A percentile compares a stretch with the other conserved stretches of the same genome.
Conservation (phyloP, 2,329 filamentous ascomycete species). For the Neoascochyta sp. region DNA sequence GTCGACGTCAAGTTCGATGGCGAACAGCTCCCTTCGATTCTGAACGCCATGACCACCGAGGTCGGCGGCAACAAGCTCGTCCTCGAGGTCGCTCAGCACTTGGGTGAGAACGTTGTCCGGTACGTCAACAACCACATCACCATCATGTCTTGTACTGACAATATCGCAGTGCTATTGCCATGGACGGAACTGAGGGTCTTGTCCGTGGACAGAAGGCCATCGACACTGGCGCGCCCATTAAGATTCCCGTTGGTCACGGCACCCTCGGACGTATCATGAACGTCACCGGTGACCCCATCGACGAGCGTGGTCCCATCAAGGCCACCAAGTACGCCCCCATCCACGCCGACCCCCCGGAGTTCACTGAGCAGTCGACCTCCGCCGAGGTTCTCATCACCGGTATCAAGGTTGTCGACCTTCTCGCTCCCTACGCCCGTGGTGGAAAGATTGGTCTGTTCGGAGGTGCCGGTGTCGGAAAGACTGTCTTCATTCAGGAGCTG, state of each 20-base stretch:
- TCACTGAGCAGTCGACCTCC: conserved; percentile 91
- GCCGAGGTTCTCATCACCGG: conserved; percentile 97
- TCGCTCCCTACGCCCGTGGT: conserved; percentile 99
- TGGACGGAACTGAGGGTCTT: conserved; percentile 99
- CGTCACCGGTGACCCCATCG: conserved; percentile 99
- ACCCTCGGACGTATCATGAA: conserved; percentile 99
- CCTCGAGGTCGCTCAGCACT: conserved; percentile 98
- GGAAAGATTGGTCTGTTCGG: conserved; percentile 99
- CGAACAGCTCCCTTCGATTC: conserved; percentile 90
- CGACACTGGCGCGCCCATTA: conserved; percentile 94
- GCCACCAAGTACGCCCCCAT: conserved; percentile 81
- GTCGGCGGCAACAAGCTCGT: conserved; percentile 94
- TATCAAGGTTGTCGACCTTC: conserved; percentile 99
- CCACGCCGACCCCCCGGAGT: conserved; percentile 88
- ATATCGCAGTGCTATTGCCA: too few relatives aligned
- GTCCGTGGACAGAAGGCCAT: conserved; percentile 80
- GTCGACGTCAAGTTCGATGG: conserved; percentile 98
- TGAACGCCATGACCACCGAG: conserved; percentile 89
- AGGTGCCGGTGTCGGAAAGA: conserved; percentile 99
- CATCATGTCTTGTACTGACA: too few relatives aligned
- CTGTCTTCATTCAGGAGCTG: conserved; percentile 99
- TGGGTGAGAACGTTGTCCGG: conserved; percentile 98
- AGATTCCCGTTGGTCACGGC: conserved; percentile 86
- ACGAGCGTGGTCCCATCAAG: conserved; percentile 99
- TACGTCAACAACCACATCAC: too few relatives aligned